Conservation (phyloP, 768 basidiomycete species). For the Lactarius hengduanensis region DNA sequence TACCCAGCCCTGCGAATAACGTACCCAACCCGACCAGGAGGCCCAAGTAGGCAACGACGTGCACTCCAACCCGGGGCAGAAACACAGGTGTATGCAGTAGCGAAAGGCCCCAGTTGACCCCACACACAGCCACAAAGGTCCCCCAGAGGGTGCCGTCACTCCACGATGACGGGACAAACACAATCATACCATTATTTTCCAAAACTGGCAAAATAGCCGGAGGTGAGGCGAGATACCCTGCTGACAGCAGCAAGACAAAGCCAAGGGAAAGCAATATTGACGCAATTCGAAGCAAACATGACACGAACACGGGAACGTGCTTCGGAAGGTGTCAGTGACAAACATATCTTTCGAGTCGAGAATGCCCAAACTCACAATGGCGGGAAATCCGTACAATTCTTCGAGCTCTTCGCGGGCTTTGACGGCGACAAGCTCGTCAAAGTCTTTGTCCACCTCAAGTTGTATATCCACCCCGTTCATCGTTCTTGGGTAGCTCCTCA, state of each 20-base stretch:
- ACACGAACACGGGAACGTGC: constrained; percentile 78
- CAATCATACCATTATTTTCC: background rate
- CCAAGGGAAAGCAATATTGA: constrained; percentile 70
- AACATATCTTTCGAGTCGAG: background rate
- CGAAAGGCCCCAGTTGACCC: constrained; percentile 50
- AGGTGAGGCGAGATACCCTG: constrained; percentile 58
- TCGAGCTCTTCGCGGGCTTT: constrained; percentile 75
- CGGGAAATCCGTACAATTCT: constrained; percentile 74
- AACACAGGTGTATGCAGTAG: constrained; percentile 66
- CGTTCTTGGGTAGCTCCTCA: background rate
- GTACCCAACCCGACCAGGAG: constrained; percentile 63
- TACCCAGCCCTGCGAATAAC: constrained; percentile 69
- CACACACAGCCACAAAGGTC: constrained; percentile 34
- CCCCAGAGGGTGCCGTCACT: constrained; percentile 32
- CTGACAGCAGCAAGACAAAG: constrained; percentile 57
- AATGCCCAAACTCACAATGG: constrained; percentile 54
- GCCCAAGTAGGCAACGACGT: constrained; percentile 70
- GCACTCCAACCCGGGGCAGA: constrained; percentile 71
- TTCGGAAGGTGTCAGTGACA: constrained; percentile 32
- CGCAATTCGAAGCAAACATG: constrained; percentile 74
- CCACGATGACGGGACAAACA: constrained; percentile 28
- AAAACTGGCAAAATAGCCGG: constrained; percentile 28
- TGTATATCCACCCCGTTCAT: constrained; percentile 32
- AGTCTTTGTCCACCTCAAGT: constrained; percentile 57
- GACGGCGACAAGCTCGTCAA: constrained; percentile 61